A percentile compares a stretch with the other conserved stretches of the same genome.
phyloP scores from a whole-genome alignment of 495 filamentous ascomycete species.

The Penicillium arizonense region DNA sequence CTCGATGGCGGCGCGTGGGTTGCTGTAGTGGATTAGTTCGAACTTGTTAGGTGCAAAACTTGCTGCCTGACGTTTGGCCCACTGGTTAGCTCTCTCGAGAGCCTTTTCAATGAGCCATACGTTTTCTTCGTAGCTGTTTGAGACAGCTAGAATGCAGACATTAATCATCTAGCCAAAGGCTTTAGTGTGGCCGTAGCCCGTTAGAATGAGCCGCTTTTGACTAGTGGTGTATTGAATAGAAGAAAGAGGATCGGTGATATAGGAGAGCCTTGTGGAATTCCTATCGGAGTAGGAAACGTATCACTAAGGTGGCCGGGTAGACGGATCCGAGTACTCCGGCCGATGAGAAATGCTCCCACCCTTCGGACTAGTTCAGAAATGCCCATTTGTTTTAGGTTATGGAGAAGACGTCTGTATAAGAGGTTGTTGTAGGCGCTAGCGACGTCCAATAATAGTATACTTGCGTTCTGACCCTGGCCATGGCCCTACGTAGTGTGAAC shows the following conservation, averaged over 20 bases:
- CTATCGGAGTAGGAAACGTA: neutral
- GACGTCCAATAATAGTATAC: slow-evolving; percentile 18
- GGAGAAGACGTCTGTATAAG: slow-evolving; percentile 16
- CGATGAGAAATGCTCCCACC: neutral
- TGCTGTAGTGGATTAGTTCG: slow-evolving; percentile 8
- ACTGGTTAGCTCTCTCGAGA: neutral
- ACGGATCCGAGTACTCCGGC: neutral
- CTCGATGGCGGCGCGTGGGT: neutral
- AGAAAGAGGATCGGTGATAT: neutral
- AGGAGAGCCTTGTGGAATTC: neutral
- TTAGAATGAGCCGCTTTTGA: neutral
- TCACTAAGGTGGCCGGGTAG: slow-evolving; percentile 1
- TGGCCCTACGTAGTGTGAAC: slow-evolving; percentile 22
- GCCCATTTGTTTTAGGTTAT: slow-evolving; percentile 16
- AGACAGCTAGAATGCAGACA: neutral
- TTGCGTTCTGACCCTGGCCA: neutral
- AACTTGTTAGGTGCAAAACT: neutral
- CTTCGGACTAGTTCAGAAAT: neutral
- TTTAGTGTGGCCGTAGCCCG: neutral
- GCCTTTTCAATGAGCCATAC: neutral
- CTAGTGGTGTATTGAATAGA: neutral
- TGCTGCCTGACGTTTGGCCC: neutral
- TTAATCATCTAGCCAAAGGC: neutral
- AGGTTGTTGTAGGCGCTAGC: slow-evolving; percentile 33
- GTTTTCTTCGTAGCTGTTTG: neutral